Conservation (phyloP, 805 yeast genomes). For the Wickerhamiella lipophila region DNA sequence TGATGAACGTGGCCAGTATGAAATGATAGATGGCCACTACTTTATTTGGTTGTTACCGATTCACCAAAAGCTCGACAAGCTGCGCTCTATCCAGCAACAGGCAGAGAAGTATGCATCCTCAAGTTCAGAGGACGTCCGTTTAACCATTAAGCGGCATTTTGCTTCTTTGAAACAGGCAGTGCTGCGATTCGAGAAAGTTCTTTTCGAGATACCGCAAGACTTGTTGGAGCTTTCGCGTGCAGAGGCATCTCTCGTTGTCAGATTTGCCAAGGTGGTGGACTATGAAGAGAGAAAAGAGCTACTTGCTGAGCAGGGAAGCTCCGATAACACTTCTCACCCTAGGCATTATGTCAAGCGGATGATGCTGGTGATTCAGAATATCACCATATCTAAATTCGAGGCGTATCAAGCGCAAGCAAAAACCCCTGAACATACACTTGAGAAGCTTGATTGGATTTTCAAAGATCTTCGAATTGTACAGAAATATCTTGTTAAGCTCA, state of each 20-base stretch:
- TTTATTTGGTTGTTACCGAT: slow-evolving; percentile 47
- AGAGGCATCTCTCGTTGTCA: slow-evolving; percentile 53
- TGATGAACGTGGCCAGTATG: slow-evolving; percentile 8
- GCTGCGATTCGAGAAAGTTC: slow-evolving; percentile 44
- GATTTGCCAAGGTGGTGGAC: slow-evolving; percentile 65
- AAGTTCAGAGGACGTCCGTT: slow-evolving; percentile 50
- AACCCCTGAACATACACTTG: slow-evolving; percentile 40
- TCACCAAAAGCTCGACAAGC: slow-evolving; percentile 57
- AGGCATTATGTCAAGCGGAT: slow-evolving; percentile 28
- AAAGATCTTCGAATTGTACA: slow-evolving; percentile 61
- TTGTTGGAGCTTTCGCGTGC: slow-evolving; percentile 63
- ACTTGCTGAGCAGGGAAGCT: slow-evolving; percentile 24
- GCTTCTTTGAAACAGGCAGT: slow-evolving; percentile 38
- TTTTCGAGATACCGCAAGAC: slow-evolving; percentile 55
- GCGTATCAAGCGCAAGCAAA: slow-evolving; percentile 47
- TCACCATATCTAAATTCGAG: slow-evolving; percentile 54
- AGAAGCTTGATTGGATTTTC: slow-evolving; percentile 70
- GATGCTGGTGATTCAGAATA: slow-evolving; percentile 42
- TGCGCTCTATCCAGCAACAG: slow-evolving; percentile 70
- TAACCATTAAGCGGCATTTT: slow-evolving; percentile 49
- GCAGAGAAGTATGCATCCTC: slow-evolving; percentile 42
- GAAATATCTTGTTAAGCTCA: slow-evolving; percentile 42
- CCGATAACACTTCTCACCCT: slow-evolving; percentile 25
- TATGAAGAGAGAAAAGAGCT: slow-evolving; percentile 70
- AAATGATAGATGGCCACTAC: slow-evolving; percentile 1